These are phyloP conservation scores for Vishniacozyma victoriae DNA, from an alignment of 768 basidiomycete species.

Conservation along the genomic window DNA sequence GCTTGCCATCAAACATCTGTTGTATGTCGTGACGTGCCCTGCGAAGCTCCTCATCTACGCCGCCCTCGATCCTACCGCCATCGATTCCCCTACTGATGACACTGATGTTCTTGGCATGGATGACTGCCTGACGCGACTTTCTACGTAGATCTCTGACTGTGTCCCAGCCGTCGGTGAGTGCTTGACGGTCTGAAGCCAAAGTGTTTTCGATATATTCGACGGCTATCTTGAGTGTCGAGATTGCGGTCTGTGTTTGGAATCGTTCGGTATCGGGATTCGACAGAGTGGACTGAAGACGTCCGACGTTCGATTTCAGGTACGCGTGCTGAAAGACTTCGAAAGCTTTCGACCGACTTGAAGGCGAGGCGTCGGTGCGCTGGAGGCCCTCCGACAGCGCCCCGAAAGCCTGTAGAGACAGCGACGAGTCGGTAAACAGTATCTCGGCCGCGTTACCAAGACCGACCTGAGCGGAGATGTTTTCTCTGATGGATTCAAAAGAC, in stretches of 20 bases:
- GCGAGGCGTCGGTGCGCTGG: slow-evolving; percentile 1
- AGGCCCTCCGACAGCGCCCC: slow-evolving; percentile 14
- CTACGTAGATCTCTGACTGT: slow-evolving; percentile 13
- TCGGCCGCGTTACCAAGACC: background rate
- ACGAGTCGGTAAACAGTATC: slow-evolving; percentile 9
- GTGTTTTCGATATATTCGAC: slow-evolving; percentile 8
- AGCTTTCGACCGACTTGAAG: slow-evolving; percentile 3
- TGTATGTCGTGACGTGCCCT: slow-evolving; percentile 5
- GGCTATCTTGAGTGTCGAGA: slow-evolving; percentile 2
- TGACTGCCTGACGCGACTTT: slow-evolving; percentile 6
- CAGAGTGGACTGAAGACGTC: slow-evolving; percentile 12
- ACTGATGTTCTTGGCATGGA: slow-evolving; percentile 19
- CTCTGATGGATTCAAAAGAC: slow-evolving; percentile 3
- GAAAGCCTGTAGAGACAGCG: slow-evolving; percentile 15
- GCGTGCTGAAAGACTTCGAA: slow-evolving; percentile 17
- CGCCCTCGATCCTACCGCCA: slow-evolving; percentile 20
- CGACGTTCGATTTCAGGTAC: slow-evolving; percentile 13
- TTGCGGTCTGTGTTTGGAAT: slow-evolving; percentile 2
- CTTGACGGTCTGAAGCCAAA: slow-evolving; percentile 8
- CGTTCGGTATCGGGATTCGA: background rate
- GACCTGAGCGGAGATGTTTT: slow-evolving; percentile 4
- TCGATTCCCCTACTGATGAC: slow-evolving; percentile 20
- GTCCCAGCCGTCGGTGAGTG: slow-evolving; percentile 4
- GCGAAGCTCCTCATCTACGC: slow-evolving; percentile 20
- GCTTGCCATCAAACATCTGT: slow-evolving; percentile 10